Conservation (phyloP, 257 asterid genomes). For the Anisodus tanguticus region DNA sequence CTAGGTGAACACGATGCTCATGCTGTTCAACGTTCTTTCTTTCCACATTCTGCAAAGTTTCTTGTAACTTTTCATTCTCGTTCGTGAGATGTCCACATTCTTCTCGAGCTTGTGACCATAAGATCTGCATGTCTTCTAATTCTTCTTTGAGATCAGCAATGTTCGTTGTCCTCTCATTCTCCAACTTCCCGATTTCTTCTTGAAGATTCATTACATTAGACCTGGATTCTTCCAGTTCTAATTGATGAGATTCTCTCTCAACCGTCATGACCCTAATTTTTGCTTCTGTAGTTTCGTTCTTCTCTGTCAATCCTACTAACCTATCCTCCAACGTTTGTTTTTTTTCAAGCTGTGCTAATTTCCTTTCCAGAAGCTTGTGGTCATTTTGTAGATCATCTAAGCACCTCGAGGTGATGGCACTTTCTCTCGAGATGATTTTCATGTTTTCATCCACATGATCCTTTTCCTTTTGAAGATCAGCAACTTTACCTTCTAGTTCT, state of each 20-base stretch:
- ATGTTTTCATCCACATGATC: constrained; percentile 47
- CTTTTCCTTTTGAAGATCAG: constrained; percentile 47
- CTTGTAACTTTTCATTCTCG: constrained; percentile 52
- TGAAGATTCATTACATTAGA: constrained; percentile 46
- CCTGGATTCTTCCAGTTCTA: constrained; percentile 44
- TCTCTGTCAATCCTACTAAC: constrained; percentile 47
- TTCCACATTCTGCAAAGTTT: constrained; percentile 46
- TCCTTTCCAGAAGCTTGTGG: constrained; percentile 40
- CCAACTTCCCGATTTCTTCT: constrained; percentile 51
- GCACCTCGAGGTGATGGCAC: constrained; percentile 38
- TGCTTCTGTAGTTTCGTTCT: constrained; percentile 47
- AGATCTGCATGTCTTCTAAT: constrained; percentile 46
- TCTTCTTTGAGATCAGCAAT: constrained; percentile 43
- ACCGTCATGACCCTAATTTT: constrained; percentile 43
- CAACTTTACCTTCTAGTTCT: constrained; percentile 49
- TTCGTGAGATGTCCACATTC: constrained; percentile 48
- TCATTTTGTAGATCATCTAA: constrained; percentile 48
- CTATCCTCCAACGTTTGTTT: constrained; percentile 44
- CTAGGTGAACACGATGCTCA: constrained; percentile 46
- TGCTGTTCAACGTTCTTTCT: constrained; percentile 52
- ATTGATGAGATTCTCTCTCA: constrained; percentile 49
- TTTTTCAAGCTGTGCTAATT: constrained; percentile 44
- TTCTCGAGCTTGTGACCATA: constrained; percentile 47
- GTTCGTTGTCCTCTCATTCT: constrained; percentile 48
- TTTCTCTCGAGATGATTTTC: constrained; percentile 41